Percentiles rank a stretch among this genome's conserved stretches.
Evolutionary conservation across 2,329 filamentous ascomycete species (phyloP).

Genomic region (Arthrinium phaeospermum): DNA sequence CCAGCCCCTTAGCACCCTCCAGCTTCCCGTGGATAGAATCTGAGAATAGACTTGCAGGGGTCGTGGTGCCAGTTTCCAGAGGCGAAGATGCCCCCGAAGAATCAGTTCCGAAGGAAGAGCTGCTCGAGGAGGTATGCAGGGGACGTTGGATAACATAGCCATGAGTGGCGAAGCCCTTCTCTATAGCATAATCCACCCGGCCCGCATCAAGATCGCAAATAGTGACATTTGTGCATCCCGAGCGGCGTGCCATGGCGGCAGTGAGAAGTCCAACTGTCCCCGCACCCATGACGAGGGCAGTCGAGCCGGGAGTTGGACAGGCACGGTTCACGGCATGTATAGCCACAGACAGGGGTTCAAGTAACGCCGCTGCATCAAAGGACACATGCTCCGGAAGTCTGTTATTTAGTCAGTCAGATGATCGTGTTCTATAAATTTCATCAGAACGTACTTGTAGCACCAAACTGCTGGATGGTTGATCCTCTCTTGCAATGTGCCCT

Average conservation of each 20-base stretch:
- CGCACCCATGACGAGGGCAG: constrained; percentile 67
- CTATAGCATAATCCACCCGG: constrained; percentile 65
- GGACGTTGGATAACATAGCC: constrained; percentile 58
- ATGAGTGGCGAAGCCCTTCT: constrained; percentile 64
- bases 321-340: constrained; percentile 67
- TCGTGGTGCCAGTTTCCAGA: constrained; percentile 45
- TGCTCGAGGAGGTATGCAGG: constrained; percentile 49
- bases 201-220: constrained; percentile 66
- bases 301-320: constrained; percentile 55
- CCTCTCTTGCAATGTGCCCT: constrained; percentile 66
- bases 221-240: constrained; percentile 63
- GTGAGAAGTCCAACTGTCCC: constrained; percentile 68
- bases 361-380: constrained; percentile 63
- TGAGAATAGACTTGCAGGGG: constrained; percentile 52
- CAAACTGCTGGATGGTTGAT: constrained; percentile 67
- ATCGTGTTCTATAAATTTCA: not conserved
- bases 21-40: constrained; percentile 53
- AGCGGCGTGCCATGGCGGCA: constrained; percentile 65
- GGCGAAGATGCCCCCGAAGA: constrained; percentile 56
- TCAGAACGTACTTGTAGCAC: constrained; percentile 62
- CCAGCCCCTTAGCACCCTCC: constrained; percentile 55
- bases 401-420: constrained; percentile 28
- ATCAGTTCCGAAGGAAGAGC: constrained; percentile 47
- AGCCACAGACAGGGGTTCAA: constrained; percentile 67
- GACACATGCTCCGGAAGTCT: constrained; percentile 65